Conservation (phyloP, 169 alveolate species). For the Plasmodium chabaudi region DNA sequence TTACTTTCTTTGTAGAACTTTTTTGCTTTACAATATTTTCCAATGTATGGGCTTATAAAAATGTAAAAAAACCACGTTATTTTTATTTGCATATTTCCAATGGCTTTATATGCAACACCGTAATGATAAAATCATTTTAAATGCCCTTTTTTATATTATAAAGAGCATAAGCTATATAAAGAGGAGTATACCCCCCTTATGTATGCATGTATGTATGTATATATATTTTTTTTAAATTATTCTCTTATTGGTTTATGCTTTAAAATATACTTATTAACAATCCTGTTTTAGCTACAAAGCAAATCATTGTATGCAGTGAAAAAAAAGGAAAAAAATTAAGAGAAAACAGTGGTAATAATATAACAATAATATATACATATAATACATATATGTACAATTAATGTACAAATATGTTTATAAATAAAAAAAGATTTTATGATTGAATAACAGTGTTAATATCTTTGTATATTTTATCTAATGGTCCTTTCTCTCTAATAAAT, state of each 20-base stretch:
- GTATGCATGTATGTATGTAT: not conserved
- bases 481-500: constrained; percentile 88
- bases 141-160: too few species aligned
- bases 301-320: not conserved
- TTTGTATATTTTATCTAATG: constrained; percentile 81
- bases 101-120: too few species aligned
- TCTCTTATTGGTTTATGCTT: not conserved
- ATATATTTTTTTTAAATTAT: constrained; percentile 2
- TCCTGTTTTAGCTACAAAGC: not conserved
- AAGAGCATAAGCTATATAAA: not conserved
- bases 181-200: not conserved
- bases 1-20: too few species aligned
- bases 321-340: not conserved
- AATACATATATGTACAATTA: not conserved
- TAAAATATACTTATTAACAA: constrained; percentile 4
- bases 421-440: constrained; percentile 19
- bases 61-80: too few species aligned
- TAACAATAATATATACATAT: constrained; percentile 9
- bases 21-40: too few species aligned
- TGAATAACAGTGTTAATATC: constrained; percentile 50
- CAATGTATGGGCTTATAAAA: too few species aligned
- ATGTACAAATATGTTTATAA: constrained; percentile 7
- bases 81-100: too few species aligned
- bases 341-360: not conserved
- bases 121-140: too few species aligned